Base-by-base conservation (phyloP, 257 asterid species). In the Galeopsis tetrahit region DNA sequence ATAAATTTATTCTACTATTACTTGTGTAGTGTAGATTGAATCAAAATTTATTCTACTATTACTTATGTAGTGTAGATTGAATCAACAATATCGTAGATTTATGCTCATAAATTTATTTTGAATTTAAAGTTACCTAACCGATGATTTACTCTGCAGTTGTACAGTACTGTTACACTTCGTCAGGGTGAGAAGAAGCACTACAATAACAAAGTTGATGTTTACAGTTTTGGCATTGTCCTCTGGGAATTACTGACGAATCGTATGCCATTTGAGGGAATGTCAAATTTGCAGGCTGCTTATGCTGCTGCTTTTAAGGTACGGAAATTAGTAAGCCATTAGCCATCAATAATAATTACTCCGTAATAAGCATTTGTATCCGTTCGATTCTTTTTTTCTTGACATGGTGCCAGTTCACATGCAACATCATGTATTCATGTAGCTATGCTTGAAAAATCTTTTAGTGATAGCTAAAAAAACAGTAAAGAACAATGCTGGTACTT, bases 131-230 rank as follows among this genome's bases (percentile, higher is more conserved):
- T 53, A 4, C 65, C 13, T 71, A 35, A 59, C 15, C 46, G 44
- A 48, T 58, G 53, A 65, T 43, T 51, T 70, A 70, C 63, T 46
- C 76, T 88, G 91, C 94, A 93, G 98, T 73, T 93, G 83, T 93
- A 93, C 86, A 93, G 98, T 80, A 93, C 98, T 1, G 98, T 93
- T 66, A 93, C 98, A 14, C 86, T 93, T 75, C 97, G 97, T 52
- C 98, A 84, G 70, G 98, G 98, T 52, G 98, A 93, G 82, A 93
- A 93, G 88, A 93, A 93, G 88, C 97, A 93, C 85, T 93, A 93
- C 87, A 91, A 91, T 64, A 93, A 91, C 83, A 93, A 85, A 82
- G 98, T 91, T 34, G 98, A 89, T 67, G 97, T 93, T 40, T 93
- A 93, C 81, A 93, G 98, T 82, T 93, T 93, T 71, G 98, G 98